A percentile compares a stretch with the other conserved stretches of the same genome.
These are phyloP conservation scores for Fagopyrum tataricum DNA, from an alignment of 148 eudicot species.

Conservation along the genomic window DNA sequence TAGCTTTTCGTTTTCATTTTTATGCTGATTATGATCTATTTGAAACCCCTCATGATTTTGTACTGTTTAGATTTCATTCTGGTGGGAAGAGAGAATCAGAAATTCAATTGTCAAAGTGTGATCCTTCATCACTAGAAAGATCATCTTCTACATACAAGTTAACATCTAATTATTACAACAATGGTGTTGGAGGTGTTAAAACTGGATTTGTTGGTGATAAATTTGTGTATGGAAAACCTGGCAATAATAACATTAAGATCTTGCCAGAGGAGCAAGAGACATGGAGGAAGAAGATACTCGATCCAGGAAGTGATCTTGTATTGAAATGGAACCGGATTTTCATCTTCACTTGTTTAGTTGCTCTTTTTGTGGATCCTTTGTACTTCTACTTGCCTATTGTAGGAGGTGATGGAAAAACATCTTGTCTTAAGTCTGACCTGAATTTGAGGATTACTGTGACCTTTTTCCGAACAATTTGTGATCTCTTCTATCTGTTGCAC, in stretches of 20 bases:
- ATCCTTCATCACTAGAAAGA: conserved; percentile 39
- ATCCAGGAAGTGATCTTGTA: conserved; percentile 90
- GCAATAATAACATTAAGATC: conserved; percentile 25
- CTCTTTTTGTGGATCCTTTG: conserved; percentile 84
- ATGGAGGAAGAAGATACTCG: conserved; percentile 68
- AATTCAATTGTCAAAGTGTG: conserved; percentile 39
- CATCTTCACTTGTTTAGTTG: conserved; percentile 72
- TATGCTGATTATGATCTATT: neutral
- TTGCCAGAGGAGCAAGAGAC: conserved; percentile 44
- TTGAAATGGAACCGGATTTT: conserved; percentile 83
- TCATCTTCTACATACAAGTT: conserved; percentile 50
- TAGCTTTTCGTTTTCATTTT: neutral
- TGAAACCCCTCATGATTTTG: conserved; percentile 3
- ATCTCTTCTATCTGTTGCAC: conserved; percentile 76
- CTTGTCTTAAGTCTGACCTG: conserved; percentile 65
- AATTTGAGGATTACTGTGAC: conserved; percentile 73
- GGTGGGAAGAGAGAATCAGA: conserved; percentile 53
- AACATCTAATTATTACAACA: conserved; percentile 30
- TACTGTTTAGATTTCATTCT: conserved; percentile 53
- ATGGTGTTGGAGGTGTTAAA: conserved; percentile 24
- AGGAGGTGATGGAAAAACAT: conserved; percentile 36
- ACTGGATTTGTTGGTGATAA: conserved; percentile 22
- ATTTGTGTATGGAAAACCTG: conserved; percentile 41
- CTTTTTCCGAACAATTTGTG: conserved; percentile 70
- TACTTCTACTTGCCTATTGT: conserved; percentile 76